Evolutionary conservation across 2,329 filamentous ascomycete species (phyloP), one percentile per base, ranked within the genome.

Genomic region (Alternaria conjuncta): DNA sequence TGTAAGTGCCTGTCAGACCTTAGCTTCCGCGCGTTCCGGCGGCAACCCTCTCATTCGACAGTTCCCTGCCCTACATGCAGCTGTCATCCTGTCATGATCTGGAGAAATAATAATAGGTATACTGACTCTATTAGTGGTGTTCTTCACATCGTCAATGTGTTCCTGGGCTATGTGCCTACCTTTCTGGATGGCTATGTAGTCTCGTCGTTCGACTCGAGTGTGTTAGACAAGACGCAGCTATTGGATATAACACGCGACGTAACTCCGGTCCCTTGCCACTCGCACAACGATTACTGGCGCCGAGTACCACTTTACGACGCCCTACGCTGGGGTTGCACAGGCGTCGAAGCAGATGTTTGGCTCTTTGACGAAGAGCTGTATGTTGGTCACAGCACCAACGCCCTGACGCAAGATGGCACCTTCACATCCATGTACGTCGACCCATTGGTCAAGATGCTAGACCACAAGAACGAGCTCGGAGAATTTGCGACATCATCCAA

Each of bases 221-320:
- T 77, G 25, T 71, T 76, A 10, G 77, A 79, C 32, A 70, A 81
- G 21, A 63, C 73, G 6, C 73, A 75, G 45, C 82, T 84, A 0
- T 81, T 84, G 2, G 84, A 86, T 69, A 79, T 84, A 65, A 86
- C 85, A 5, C 81, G 80, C 21, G 84, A 84, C 53, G 82, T 86
- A 30, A 72, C 77, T 2, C 85, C 86, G 0, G 82, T 85, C 12
- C 80, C 78, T 30, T 87, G 85, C 63, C 86, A 88, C 68, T 87
- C 85, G 4, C 86, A 88, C 69, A 88, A 88, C 69, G 86, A 88
- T 72, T 88, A 88, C 74, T 87, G 85, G 85, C 84, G 85, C 9
- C 79, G 78, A 3, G 80, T 86, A 0, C 86, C 86, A 1, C 79
- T 88, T 0, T 87, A 82, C 70, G 85, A 85, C n/a, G 86, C 86